Evolutionary conservation across 345 rosid genomes (phyloP).

Genomic region (Euphorbia peplus): DNA sequence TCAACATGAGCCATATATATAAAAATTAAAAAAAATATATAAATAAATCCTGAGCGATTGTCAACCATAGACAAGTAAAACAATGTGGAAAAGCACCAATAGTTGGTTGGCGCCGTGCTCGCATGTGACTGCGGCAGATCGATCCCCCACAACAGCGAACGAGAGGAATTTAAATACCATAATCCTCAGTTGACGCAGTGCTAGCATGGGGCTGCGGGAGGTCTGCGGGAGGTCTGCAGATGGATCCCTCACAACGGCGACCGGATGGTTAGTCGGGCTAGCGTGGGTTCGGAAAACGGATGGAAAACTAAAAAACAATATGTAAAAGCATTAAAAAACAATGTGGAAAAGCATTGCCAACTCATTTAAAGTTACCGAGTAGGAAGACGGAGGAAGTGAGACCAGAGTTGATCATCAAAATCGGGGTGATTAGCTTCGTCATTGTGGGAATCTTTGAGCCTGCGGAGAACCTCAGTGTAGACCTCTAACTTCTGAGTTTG

Average conservation of each 20-base stretch:
- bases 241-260: no score
- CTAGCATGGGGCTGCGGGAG: no score
- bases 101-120: no score
- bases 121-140: no score
- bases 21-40: neutral
- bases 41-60: neutral
- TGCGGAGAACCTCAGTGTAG: conserved; percentile 64
- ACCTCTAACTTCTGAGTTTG: conserved; percentile 65
- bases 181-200: no score
- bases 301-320: no score
- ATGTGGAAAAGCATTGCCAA: neutral
- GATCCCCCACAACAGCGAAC: no score
- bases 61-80: neutral
- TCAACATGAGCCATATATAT: neutral
- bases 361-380: conserved; percentile 45
- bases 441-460: conserved; percentile 50
- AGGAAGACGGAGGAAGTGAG: conserved; percentile 91
- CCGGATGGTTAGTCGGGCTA: no score
- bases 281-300: no score
- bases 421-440: conserved; percentile 54
- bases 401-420: conserved; percentile 82
- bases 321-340: no score
- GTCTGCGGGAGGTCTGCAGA: no score
- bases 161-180: no score
- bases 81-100: neutral